phyloP scores from a whole-genome alignment of 805 yeast species.

The Zygotorulaspora florentina region DNA sequence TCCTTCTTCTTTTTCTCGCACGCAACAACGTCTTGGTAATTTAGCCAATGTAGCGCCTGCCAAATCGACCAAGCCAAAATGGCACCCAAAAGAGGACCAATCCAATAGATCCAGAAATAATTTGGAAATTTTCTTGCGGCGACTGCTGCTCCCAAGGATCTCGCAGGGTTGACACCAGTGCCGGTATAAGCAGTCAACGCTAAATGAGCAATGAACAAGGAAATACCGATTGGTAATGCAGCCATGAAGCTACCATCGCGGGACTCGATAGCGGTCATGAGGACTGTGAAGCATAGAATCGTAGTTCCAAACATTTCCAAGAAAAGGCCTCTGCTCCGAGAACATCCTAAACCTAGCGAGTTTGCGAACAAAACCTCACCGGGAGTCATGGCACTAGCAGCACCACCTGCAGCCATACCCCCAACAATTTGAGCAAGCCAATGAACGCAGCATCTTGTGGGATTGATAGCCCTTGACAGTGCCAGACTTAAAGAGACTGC shows the following conservation, averaged over 20 bases:
- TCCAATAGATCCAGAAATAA: conserved; percentile 92
- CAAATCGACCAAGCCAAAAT: conserved; percentile 62
- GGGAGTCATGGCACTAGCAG: conserved; percentile 80
- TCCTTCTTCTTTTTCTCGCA: conserved; percentile 5
- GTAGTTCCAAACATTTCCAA: conserved; percentile 79
- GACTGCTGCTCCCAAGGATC: conserved; percentile 79
- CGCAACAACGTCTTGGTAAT: conserved; percentile 39
- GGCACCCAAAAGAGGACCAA: conserved; percentile 78
- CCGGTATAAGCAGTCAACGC: conserved; percentile 80
- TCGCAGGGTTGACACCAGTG: conserved; percentile 89
- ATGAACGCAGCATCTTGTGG: conserved; percentile 64
- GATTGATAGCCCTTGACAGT: conserved; percentile 69
- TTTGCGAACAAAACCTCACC: conserved; percentile 71
- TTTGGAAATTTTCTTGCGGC: conserved; percentile 69
- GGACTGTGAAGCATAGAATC: conserved; percentile 67
- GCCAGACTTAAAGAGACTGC: conserved; percentile 75
- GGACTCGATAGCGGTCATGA: conserved; percentile 81
- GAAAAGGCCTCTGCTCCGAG: conserved; percentile 71
- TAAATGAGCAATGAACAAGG: conserved; percentile 78
- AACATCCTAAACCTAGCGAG: conserved; percentile 64
- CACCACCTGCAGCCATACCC: conserved; percentile 91
- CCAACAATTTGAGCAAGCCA: conserved; percentile 68
- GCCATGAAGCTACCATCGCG: conserved; percentile 72
- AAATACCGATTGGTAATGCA: conserved; percentile 77
- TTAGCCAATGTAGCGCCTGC: conserved; percentile 58